phyloP scores from a whole-genome alignment of 1,284 basidiomycete genomes.

The Cerrena zonata region DNA sequence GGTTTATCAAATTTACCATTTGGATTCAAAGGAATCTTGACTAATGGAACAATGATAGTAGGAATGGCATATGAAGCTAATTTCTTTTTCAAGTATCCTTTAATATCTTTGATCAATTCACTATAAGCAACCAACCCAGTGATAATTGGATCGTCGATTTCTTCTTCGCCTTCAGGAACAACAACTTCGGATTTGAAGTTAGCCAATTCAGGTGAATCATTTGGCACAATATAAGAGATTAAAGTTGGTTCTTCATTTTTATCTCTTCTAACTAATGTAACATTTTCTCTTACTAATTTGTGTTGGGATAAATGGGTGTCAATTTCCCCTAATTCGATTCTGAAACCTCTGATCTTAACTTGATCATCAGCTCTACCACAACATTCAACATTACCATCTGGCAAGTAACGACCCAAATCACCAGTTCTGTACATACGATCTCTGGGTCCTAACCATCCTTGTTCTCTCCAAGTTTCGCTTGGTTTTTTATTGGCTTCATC shows the following conservation, averaged over 20 bases:
- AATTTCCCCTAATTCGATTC: conserved; percentile 98
- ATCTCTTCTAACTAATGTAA: conserved; percentile 92
- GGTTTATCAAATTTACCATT: conserved; percentile 99
- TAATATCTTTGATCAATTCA: conserved; percentile 85
- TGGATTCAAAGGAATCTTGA: conserved; percentile 91
- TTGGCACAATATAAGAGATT: conserved; percentile 94
- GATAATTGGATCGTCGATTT: conserved; percentile 56
- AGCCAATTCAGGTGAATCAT: conserved; percentile 65
- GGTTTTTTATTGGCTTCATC: conserved; percentile 61
- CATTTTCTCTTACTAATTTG: conserved; percentile 90
- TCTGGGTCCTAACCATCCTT: conserved; percentile 92
- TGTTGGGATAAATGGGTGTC: conserved; percentile 95
- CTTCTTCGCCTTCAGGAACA: conserved; percentile 56
- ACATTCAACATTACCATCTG: conserved; percentile 93
- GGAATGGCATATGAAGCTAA: conserved; percentile 91
- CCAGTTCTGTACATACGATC: conserved; percentile 98
- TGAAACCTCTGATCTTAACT: conserved; percentile 98
- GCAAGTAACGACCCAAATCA: conserved; percentile 91
- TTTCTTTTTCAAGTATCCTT: conserved; percentile 96
- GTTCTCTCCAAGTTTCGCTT: conserved; percentile 56
- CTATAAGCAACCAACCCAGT: conserved; percentile 80
- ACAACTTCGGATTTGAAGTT: conserved; percentile 71
- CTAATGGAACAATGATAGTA: conserved; percentile 47
- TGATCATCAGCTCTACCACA: conserved; percentile 97
- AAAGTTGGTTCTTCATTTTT: conserved; percentile 99